Evolutionary conservation across 192 early-diverging fungal genomes (phyloP).

Genomic region (Ambispora gerdemannii): DNA sequence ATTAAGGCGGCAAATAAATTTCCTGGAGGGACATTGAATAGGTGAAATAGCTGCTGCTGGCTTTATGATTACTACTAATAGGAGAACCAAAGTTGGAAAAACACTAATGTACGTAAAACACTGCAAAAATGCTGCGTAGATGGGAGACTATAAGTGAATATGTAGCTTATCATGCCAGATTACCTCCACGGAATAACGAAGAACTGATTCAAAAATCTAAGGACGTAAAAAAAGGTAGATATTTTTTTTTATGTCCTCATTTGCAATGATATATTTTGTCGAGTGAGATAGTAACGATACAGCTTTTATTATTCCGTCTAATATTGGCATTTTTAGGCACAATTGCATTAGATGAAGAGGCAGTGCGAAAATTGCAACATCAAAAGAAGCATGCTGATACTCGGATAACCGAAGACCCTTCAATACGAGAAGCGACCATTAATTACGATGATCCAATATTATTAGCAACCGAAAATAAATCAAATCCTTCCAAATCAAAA

Average conservation of each 20-base stretch:
- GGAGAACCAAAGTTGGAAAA: not conserved
- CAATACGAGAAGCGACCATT: conserved; percentile 43
- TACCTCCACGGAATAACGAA: conserved; percentile 54
- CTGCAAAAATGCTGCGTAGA: conserved; percentile 29
- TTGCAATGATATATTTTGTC: conserved; percentile 28
- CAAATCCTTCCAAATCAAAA: not conserved
- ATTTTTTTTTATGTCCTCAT: conserved; percentile 6
- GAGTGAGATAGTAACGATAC: conserved; percentile 35
- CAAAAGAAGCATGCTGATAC: conserved; percentile 38
- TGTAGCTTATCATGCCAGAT: conserved; percentile 68
- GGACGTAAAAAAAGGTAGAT: conserved; percentile 60
- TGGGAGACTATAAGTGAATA: conserved; percentile 82
- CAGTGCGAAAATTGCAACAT: conserved; percentile 41
- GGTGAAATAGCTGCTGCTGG: conserved; percentile 33
- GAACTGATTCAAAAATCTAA: conserved; percentile 72
- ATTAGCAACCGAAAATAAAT: not conserved
- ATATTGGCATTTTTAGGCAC: conserved; percentile 30
- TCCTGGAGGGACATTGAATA: conserved; percentile 69
- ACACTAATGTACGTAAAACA: not conserved
- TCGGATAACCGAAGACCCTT: conserved; percentile 30
- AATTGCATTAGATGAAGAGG: conserved; percentile 34
- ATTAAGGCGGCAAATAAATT: conserved; percentile 81
- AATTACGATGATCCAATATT: conserved; percentile 42
- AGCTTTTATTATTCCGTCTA: no score
- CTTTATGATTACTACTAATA: conserved; percentile 3